Evolutionary conservation across 257 asterid species (phyloP).

Genomic region (Rhazya stricta): DNA sequence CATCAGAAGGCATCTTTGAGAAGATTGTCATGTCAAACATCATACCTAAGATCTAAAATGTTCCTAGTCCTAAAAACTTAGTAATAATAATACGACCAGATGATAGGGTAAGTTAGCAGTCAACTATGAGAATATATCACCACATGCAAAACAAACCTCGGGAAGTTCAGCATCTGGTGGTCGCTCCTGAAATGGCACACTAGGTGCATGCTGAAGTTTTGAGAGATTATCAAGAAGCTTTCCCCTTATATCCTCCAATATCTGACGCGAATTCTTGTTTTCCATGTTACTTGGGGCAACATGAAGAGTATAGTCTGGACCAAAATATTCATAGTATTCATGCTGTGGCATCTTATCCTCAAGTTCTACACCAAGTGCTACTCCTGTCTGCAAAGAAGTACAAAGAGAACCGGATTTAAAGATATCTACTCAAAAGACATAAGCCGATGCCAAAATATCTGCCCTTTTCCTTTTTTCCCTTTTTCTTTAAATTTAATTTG

Average conservation of each 20-base stretch:
- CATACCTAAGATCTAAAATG: neutral
- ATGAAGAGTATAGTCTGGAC: constrained; percentile 48
- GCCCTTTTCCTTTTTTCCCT: neutral
- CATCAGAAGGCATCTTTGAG: neutral
- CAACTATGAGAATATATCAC: neutral
- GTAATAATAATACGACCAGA: too few species aligned
- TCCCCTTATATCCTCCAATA: constrained; percentile 39
- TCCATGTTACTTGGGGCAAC: constrained; percentile 57
- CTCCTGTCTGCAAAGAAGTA: constrained; percentile 41
- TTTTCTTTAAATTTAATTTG: neutral
- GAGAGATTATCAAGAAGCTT: constrained; percentile 51
- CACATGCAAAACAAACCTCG: constrained; percentile 31
- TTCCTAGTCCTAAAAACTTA: neutral
- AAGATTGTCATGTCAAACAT: neutral
- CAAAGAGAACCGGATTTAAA: neutral
- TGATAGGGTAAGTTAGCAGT: too few species aligned
- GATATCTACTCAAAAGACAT: neutral
- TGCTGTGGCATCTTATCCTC: constrained; percentile 48
- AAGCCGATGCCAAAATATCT: neutral
- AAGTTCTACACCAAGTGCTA: constrained; percentile 52
- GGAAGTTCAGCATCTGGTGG: constrained; percentile 53
- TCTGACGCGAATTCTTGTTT: constrained; percentile 44
- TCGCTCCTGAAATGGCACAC: constrained; percentile 50
- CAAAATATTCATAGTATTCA: constrained; percentile 52
- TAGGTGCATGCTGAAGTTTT: constrained; percentile 56